Conservation (phyloP, 148 eudicot genomes). For the Polygonum aviculare region DNA sequence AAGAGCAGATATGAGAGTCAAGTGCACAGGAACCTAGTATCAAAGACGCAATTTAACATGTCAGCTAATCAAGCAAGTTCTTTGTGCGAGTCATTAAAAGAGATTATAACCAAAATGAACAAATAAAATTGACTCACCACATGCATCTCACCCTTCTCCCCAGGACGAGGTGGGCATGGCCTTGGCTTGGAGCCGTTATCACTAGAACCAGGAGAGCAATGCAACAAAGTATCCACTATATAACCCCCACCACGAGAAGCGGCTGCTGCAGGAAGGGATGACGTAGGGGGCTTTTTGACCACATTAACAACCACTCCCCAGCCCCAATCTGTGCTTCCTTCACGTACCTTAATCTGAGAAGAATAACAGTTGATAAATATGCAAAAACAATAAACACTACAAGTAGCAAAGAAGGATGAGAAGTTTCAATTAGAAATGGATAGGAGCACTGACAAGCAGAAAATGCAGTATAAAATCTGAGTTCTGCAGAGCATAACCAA, state of each 20-base stretch:
- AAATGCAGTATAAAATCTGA: not conserved
- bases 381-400: not conserved
- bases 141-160: constrained; percentile 98
- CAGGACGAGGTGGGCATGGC: constrained; percentile 94
- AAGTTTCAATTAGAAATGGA: not conserved
- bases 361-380: not conserved
- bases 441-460: not conserved
- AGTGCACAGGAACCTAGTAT: constrained; percentile 84
- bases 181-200: constrained; percentile 89
- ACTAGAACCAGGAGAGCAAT: constrained; percentile 77
- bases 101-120: not conserved
- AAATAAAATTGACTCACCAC: constrained; percentile 53
- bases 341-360: constrained; percentile 69
- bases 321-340: constrained; percentile 96
- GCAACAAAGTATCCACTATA: constrained; percentile 89
- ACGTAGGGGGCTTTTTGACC: constrained; percentile 61
- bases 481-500: not conserved
- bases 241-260: constrained; percentile 62
- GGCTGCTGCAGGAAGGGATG: constrained; percentile 39
- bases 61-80: constrained; percentile 6
- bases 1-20: constrained; percentile 68
- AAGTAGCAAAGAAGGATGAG: not conserved
- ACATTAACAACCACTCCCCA: constrained; percentile 99
- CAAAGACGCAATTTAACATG: constrained; percentile 9
- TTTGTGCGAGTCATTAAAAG: not conserved